Evolutionary conservation across 805 yeast species (phyloP).

Genomic region (Maudiozyma pseudohumilis): DNA sequence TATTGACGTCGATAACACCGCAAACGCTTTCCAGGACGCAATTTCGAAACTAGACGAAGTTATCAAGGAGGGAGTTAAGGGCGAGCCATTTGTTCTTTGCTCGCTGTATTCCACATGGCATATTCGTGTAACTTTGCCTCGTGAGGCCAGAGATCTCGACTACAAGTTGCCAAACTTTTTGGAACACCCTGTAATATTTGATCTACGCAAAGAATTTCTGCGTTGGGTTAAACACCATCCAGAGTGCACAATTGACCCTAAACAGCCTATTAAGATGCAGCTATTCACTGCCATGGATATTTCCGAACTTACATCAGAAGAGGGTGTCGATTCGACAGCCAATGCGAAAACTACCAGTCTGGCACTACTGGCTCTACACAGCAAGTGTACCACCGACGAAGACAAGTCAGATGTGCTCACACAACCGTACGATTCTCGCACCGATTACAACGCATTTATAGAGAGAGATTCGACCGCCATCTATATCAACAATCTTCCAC

Average conservation of each 20-base stretch:
- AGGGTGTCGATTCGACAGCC: too few relatives aligned
- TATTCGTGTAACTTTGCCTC: slow-evolving; percentile 63
- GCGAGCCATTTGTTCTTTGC: slow-evolving; percentile 52
- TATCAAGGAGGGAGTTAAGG: slow-evolving; percentile 30
- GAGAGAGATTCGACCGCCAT: slow-evolving; percentile 70
- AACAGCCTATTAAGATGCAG: not conserved
- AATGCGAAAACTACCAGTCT: slow-evolving; percentile 12
- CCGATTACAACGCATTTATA: slow-evolving; percentile 59
- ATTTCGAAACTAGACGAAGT: slow-evolving; percentile 42
- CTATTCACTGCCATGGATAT: not conserved
- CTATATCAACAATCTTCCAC: slow-evolving; percentile 69
- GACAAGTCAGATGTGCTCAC: slow-evolving; percentile 49
- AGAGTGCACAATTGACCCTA: too few relatives aligned
- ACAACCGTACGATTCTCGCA: slow-evolving; percentile 66
- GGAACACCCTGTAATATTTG: slow-evolving; percentile 69
- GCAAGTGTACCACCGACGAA: slow-evolving; percentile 33
- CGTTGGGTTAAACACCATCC: slow-evolving; percentile 64
- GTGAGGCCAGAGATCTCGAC: slow-evolving; percentile 72
- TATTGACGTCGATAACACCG: slow-evolving; percentile 49
- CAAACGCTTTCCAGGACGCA: slow-evolving; percentile 57
- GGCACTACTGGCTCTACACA: slow-evolving; percentile 23
- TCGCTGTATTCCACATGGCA: slow-evolving; percentile 57
- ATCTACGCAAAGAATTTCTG: slow-evolving; percentile 59
- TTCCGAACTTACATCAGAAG: not conserved
- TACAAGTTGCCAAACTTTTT: slow-evolving; percentile 64